Evolutionary conservation across 2,329 filamentous ascomycete genomes (phyloP).

Genomic region (Metarhizium anisopliae): DNA sequence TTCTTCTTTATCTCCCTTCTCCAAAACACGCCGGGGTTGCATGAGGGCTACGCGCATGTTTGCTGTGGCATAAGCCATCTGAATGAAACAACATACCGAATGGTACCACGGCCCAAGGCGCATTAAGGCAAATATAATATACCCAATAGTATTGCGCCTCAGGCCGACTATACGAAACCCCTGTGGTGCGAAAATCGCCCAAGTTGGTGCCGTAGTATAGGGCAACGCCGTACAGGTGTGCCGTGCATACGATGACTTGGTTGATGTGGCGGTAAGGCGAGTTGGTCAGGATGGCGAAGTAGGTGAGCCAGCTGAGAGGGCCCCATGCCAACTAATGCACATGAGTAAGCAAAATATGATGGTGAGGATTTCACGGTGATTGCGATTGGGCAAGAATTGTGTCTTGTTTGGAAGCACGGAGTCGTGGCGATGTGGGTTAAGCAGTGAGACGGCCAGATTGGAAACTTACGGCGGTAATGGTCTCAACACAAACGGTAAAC

Average conservation of each 20-base stretch:
- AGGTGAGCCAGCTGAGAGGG: constrained; percentile 44
- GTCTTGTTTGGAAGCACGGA: not conserved
- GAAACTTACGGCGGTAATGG: constrained; percentile 60
- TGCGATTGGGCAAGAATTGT: not conserved
- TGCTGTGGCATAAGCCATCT: not conserved
- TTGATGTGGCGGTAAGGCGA: constrained; percentile 39
- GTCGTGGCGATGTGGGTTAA: not conserved
- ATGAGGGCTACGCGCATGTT: not conserved
- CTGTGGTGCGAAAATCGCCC: constrained; percentile 35
- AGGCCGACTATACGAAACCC: constrained; percentile 44
- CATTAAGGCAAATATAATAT: constrained; percentile 53
- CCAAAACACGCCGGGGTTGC: not conserved
- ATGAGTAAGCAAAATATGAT: not conserved
- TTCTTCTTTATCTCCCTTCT: not conserved
- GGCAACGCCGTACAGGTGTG: constrained; percentile 52
- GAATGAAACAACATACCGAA: constrained; percentile 30
- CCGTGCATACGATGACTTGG: constrained; percentile 41
- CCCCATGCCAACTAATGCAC: constrained; percentile 42
- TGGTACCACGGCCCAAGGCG: constrained; percentile 51
- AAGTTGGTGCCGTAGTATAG: constrained; percentile 53
- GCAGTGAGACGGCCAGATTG: not conserved
- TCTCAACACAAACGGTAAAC: constrained; percentile 83
- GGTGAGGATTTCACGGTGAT: not conserved
- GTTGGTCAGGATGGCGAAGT: constrained; percentile 33
- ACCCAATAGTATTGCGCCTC: constrained; percentile 55